Evolutionary conservation across 2,329 filamentous ascomycete species (phyloP), one percentile per base, ranked within the genome.

Genomic region (Colletotrichum tofieldiae): DNA sequence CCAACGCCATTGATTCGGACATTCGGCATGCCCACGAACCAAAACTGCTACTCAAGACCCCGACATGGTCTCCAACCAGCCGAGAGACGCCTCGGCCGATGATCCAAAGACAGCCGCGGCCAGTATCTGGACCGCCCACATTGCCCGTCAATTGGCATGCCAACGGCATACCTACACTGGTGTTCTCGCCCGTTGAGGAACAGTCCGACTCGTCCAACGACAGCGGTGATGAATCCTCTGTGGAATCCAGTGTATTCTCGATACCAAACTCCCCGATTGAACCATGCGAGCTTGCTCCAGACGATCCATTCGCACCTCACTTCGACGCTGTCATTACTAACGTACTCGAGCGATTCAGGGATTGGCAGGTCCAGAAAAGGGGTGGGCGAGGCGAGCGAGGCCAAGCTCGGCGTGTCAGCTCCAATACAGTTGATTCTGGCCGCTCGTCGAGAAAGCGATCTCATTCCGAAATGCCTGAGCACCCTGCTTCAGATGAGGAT

Each of bases 241-340:
- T 69, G 26, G 65, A 72, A 29, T 72, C 69, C 1, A 37, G 60
- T 52, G 37, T 72, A 11, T 72, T 68, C 45, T 69, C 69, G 11
- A 59, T 70, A 16, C 65, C 69, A 0, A 52, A 59, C 20, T 72
- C 52, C 2, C 60, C 69, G 2, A 7, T 62, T 1, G 65, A 72
- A n/a, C 41, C 54, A 2, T 29, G 37, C 9, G 51, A 68, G 3
- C 59, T 70, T 16, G 26, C 41, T 3, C 51, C 20, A 23, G 51
- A 59, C 4, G 69, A 72, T 29, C 65, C 69, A 3, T 55, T 72
- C 37, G 51, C 37, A 4, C 16, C 65, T 14, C 59, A 64, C 20
- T 18, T 64, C 1, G n/a, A 52, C 8, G 16, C 29, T 16, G 45
- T 49, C 2, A 23, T 69, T n/a, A 8, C 26, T 0, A 43, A 23